Percentiles rank a stretch among this genome's conserved stretches.
phyloP scores from a whole-genome alignment of 2,329 filamentous ascomycete genomes.

The Plectosphaerella plurivora region DNA sequence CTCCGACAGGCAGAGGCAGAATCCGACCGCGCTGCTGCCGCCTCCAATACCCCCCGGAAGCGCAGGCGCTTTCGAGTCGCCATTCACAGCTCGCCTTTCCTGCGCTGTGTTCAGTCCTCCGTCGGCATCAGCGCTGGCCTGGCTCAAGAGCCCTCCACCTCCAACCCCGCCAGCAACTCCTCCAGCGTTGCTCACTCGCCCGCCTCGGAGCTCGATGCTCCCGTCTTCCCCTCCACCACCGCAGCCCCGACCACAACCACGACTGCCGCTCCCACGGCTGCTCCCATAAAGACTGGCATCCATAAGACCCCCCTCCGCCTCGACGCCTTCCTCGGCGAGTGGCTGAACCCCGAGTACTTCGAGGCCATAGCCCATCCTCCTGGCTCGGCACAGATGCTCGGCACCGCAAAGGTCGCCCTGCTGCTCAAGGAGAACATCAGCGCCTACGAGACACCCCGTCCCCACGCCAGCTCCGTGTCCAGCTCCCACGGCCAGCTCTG shows the following conservation, averaged over 20 bases:
- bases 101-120: conserved; percentile 89
- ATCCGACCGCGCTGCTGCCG: conserved; percentile 25
- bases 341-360: conserved; percentile 91
- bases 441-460: conserved; percentile 25
- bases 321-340: conserved; percentile 92
- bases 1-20: conserved; percentile 48
- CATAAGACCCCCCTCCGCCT: conserved; percentile 67
- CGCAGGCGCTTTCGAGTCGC: conserved; percentile 71
- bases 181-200: conserved; percentile 26
- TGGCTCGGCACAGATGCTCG: conserved; percentile 79
- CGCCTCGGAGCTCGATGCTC: conserved; percentile 8
- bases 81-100: conserved; percentile 89
- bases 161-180: conserved; percentile 16
- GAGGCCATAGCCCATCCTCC: conserved; percentile 89
- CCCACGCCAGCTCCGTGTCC: conserved; percentile 10
- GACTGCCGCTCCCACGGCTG: conserved; percentile 8
- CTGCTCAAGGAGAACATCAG: conserved; percentile 69
- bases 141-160: conserved; percentile 50
- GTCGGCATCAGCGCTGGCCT: conserved; percentile 84
- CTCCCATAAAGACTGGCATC: conserved; percentile 19
- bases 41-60: conserved; percentile 23
- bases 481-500: conserved; percentile 26
- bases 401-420: conserved; percentile 81
- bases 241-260: not conserved
- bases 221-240: conserved; percentile 7